Percentiles rank a stretch among this genome's conserved stretches.
Conservation (phyloP, 163 green algal species). For the Volvox carteri region DNA sequence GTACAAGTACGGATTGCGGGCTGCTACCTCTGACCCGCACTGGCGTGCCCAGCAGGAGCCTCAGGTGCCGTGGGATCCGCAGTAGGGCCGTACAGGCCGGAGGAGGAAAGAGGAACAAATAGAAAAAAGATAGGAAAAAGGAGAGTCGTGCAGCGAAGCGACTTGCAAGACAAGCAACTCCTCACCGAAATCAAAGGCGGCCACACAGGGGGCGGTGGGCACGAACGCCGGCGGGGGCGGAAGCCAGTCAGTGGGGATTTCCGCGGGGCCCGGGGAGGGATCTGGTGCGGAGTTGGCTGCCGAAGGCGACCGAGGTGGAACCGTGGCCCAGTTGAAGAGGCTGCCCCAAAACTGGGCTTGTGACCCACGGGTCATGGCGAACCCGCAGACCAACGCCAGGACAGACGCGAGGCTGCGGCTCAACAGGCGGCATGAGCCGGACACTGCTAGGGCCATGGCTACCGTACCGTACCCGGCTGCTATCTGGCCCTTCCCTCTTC, state of each 20-base stretch:
- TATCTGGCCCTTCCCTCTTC: too few species aligned
- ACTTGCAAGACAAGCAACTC: not conserved
- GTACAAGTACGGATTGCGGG: not conserved
- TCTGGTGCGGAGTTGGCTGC: not conserved
- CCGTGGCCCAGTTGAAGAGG: not conserved
- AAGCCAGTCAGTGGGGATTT: not conserved
- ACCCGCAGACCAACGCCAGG: too few species aligned
- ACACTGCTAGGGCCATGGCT: too few species aligned
- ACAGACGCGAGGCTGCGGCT: too few species aligned
- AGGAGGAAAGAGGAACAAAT: not conserved
- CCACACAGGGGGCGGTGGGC: conserved; percentile 3
- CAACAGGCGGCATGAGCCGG: too few species aligned
- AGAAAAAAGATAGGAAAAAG: not conserved
- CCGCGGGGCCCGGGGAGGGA: not conserved
- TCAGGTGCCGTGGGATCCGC: not conserved
- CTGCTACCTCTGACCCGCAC: not conserved
- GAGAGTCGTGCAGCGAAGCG: not conserved
- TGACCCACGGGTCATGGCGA: conserved; percentile 35
- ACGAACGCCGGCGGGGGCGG: not conserved
- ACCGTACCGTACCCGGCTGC: too few species aligned
- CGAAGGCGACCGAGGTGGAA: not conserved
- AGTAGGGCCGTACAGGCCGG: not conserved
- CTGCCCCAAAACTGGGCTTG: not conserved
- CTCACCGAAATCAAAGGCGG: conserved; percentile 38
- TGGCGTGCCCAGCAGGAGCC: not conserved